Base-by-base conservation (phyloP, 257 asterid species). In the Cynanchum wilfordii region DNA sequence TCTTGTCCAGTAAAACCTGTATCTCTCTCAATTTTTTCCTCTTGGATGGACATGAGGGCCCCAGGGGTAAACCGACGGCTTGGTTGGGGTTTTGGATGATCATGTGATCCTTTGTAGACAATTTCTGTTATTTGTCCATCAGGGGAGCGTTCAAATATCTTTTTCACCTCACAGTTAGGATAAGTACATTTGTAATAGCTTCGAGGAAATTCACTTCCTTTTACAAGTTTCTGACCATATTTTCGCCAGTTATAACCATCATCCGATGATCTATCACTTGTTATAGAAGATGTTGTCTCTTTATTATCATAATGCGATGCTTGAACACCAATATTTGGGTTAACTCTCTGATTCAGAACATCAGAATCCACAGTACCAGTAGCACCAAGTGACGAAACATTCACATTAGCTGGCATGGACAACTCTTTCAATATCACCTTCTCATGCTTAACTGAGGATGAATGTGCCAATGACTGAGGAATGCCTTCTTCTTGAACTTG, bases 161-260 rank as follows among this genome's bases (percentile, higher is more conserved):
- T 93, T 83, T 89, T 91, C 77, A 91, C 98, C 85, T 93, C 97
- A 76, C 98, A 93, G 82, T 89, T 91, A 62, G 97, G 96, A 80
- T 83, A 91, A 9, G 98, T 93, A 77, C 97, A 93, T 82, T 93
- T 93, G 85, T 93, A 93, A 85, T 93, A 93, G 86, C 96, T 93
- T 79, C 98, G 83, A 6, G 98, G 98, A 80, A 91, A 91, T 75
- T 93, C 98, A 78, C 97, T 89, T 82, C 98, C 98, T 87, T 91
- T 93, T 24, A 93, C 98, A 78, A 91, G 92, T 81, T 93, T 93
- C 88, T 93, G 98, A 66, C 98, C 98, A 82, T 93, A 93, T 87
- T 93, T 93, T 73, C 97, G 86, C 98, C 97, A 93, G 87, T 90
- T 93, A 88, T 84, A 93, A 74, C 95, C 96, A 85, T 93, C 98